Percentiles rank a stretch among this genome's conserved stretches.
These are phyloP conservation scores for Berkeleyomyces rouxiae DNA, from an alignment of 2,329 filamentous ascomycete species.

Conservation along the genomic window DNA sequence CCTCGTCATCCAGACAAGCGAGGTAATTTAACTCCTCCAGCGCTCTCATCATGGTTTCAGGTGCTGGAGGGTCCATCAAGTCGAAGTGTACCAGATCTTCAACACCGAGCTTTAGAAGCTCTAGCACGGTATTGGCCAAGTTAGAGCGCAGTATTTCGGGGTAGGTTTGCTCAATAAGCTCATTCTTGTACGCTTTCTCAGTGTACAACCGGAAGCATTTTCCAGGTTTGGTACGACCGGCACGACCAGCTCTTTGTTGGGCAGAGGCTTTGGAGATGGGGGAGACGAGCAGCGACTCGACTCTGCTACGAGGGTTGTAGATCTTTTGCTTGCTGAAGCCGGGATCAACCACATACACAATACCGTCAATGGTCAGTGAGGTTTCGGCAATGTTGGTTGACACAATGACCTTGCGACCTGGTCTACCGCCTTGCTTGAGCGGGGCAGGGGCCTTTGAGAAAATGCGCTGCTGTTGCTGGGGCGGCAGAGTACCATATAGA, in stretches of 20 bases:
- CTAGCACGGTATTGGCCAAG: slow-evolving; percentile 81
- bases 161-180: slow-evolving; percentile 93
- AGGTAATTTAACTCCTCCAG: slow-evolving; percentile 96
- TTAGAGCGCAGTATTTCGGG: slow-evolving; percentile 93
- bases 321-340: slow-evolving; percentile 99
- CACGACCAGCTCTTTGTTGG: slow-evolving; percentile 94
- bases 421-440: slow-evolving; percentile 55
- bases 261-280: slow-evolving; percentile 96
- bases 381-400: slow-evolving; percentile 98
- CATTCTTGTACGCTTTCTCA: slow-evolving; percentile 89
- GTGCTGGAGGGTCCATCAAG: slow-evolving; percentile 93
- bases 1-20: slow-evolving; percentile 89
- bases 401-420: slow-evolving; percentile 86
- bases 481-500: slow-evolving; percentile 83
- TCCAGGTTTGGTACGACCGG: slow-evolving; percentile 91
- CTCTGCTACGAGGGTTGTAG: slow-evolving; percentile 90
- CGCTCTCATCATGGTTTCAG: slow-evolving; percentile 95
- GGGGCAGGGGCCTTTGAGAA: slow-evolving; percentile 76
- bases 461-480: slow-evolving; percentile 83
- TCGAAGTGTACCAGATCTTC: slow-evolving; percentile 96
- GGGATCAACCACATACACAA: slow-evolving; percentile 97
- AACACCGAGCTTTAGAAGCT: slow-evolving; percentile 92
- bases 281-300: slow-evolving; percentile 93
- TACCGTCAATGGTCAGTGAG: slow-evolving; percentile 92
- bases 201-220: slow-evolving; percentile 98